Conservation (phyloP, 176 grass and related monocot genomes). For the Avena atlantica region DNA sequence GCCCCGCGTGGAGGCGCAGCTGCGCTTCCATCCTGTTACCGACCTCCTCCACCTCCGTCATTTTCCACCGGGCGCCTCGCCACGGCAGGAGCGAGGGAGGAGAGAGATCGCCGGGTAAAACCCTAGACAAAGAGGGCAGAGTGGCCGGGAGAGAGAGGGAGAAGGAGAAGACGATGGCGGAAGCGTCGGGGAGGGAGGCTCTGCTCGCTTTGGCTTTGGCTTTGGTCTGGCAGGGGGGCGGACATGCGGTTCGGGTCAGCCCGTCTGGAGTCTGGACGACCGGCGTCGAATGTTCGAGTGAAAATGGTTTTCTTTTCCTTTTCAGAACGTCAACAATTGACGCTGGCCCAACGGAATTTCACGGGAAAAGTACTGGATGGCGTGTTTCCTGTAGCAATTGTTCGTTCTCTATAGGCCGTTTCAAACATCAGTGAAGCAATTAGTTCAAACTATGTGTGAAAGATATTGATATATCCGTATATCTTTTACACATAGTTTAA, state of each 20-base stretch:
- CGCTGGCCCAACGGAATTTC: too few species aligned
- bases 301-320: too few species aligned
- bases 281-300: background rate
- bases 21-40: conserved; percentile 41
- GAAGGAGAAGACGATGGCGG: background rate
- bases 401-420: too few species aligned
- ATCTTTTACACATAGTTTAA: too few species aligned
- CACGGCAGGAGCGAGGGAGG: background rate
- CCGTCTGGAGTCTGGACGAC: background rate
- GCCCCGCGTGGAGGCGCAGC: conserved; percentile 32
- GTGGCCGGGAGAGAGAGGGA: background rate
- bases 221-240: background rate
- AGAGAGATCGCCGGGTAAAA: conserved; percentile 14
- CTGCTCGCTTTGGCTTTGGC: background rate
- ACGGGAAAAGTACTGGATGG: too few species aligned
- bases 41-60: conserved; percentile 52
- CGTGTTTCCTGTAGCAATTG: too few species aligned
- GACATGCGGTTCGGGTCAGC: background rate
- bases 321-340: too few species aligned
- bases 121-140: background rate
- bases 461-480: too few species aligned
- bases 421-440: too few species aligned
- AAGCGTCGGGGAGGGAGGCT: background rate
- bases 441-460: too few species aligned
- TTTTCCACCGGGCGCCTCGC: background rate